Evolutionary conservation across 176 grass and related monocot genomes (phyloP), one percentile per base, ranked within the genome.

Genomic region (Miscanthus lutarioriparius): DNA sequence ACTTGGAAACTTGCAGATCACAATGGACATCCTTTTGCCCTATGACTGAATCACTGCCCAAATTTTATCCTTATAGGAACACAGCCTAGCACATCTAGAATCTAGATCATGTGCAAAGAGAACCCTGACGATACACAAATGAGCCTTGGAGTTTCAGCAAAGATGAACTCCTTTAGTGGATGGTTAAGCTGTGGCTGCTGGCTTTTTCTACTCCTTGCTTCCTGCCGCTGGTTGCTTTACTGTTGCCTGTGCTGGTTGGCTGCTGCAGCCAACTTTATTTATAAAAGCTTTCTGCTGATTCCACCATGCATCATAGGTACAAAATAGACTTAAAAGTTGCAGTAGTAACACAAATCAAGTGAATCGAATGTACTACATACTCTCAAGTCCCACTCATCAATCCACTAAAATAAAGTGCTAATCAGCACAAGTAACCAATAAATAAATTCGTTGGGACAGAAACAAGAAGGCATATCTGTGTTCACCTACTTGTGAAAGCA

Each of bases 21-120:
- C 30, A 32, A 32, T 32, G 30, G 30, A 32, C 30, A 32, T 32
- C 45, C 26, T 16, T 14, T 62, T 44, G 41, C 41, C 41, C 41
- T 49, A 62, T 33, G 0, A 4, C 28, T 0, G 10, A 44, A 44
- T 35, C 64, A 80, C 6, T 41, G 19, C 16, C 30, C 28, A 3
- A 82, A 28, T 59, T 35, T 48, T 75, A 32, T 64, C 2, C 67
- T 28, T 36, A 49, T 40, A 61, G 20, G 27, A 71, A 37, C 3
- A 19, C 70, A 49, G 20, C 15, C 47, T 41, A 44, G 10, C 41
- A 73, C 28, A 79, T 64, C 64, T 71, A 47, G 36, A 26, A 41
- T 69, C 36, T 49, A 32, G 77, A 41, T 75, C 51, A 44, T 63
- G 48, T 70, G n/a, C 26, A 77, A 47, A 38, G 78, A 47, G 37